Conservation (phyloP, 805 yeast genomes). For the Candida andamanensis region DNA sequence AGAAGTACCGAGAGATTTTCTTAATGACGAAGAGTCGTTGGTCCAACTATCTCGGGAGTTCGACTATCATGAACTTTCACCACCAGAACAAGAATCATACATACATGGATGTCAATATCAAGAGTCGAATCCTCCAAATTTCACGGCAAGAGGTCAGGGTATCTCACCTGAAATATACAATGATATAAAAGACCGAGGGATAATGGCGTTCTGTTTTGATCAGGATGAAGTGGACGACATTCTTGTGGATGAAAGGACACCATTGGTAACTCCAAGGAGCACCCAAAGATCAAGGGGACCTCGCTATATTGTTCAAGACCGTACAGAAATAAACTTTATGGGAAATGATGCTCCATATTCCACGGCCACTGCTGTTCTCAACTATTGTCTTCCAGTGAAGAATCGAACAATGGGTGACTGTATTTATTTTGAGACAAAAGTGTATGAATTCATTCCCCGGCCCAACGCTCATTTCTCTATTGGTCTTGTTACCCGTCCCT, state of each 20-base stretch:
- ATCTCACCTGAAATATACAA: conserved; percentile 24
- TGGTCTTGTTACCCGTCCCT: conserved; percentile 68
- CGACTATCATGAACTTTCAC: conserved; percentile 31
- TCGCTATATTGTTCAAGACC: conserved; percentile 34
- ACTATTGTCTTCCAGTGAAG: conserved; percentile 34
- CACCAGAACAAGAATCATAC: conserved; percentile 37
- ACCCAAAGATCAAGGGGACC: too few species aligned
- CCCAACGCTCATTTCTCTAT: conserved; percentile 52
- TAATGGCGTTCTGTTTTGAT: conserved; percentile 36
- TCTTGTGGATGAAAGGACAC: too few species aligned
- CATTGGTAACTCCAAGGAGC: too few species aligned
- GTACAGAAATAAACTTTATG: conserved; percentile 31
- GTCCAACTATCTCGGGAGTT: conserved; percentile 30
- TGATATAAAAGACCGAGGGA: conserved; percentile 31
- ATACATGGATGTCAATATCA: conserved; percentile 32
- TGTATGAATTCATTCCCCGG: conserved; percentile 26
- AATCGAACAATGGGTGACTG: conserved; percentile 30
- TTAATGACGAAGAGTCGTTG: conserved; percentile 37
- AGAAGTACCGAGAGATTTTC: conserved; percentile 30
- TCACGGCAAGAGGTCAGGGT: conserved; percentile 29
- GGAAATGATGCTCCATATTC: conserved; percentile 36
- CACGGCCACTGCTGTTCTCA: conserved; percentile 35
- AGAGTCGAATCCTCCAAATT: conserved; percentile 25
- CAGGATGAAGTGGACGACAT: conserved; percentile 23
- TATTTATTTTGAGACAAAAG: conserved; percentile 58